A percentile compares a stretch with the other conserved stretches of the same genome.
Conservation (phyloP, 1,139 yeast species). For the Suhomyces guaymorum region DNA sequence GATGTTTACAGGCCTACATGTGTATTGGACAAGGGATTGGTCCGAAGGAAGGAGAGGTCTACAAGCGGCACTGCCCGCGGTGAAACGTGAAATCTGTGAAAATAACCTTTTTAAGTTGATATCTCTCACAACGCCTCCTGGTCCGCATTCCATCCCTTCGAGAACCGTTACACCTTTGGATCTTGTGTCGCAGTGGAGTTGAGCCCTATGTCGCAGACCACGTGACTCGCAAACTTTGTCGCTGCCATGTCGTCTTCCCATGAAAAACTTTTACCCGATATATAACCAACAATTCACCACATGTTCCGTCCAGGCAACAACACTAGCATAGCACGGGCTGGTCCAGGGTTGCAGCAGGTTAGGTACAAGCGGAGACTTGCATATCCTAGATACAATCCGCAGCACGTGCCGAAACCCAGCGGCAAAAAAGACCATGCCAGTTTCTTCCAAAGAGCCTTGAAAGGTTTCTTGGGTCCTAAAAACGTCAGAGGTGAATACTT, state of each 20-base stretch:
- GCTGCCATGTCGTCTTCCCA: neutral
- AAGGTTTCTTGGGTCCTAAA: constrained; percentile 74
- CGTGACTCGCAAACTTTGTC: neutral
- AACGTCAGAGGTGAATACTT: constrained; percentile 82
- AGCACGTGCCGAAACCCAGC: constrained; percentile 23
- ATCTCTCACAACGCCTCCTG: too few species aligned
- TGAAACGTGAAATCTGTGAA: too few species aligned
- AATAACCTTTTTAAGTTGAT: too few species aligned
- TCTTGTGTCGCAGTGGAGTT: neutral
- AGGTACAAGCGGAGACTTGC: constrained; percentile 22
- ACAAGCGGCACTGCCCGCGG: too few species aligned
- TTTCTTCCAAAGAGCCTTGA: constrained; percentile 39
- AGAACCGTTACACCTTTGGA: too few species aligned
- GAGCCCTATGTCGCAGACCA: neutral
- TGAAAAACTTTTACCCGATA: constrained; percentile 10
- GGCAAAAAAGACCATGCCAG: constrained; percentile 29
- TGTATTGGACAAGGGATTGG: too few species aligned
- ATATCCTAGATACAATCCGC: constrained; percentile 24
- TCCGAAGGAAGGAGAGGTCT: too few species aligned
- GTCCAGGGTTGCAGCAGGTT: constrained; percentile 13
- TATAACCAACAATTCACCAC: constrained; percentile 1
- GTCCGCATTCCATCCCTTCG: too few species aligned
- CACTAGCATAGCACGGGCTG: constrained; percentile 10
- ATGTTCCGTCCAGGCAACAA: constrained; percentile 12
- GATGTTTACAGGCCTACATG: neutral